These are phyloP conservation scores for Oryza rufipogon DNA, from an alignment of 176 grass and related monocot genomes.

Conservation along the genomic window DNA sequence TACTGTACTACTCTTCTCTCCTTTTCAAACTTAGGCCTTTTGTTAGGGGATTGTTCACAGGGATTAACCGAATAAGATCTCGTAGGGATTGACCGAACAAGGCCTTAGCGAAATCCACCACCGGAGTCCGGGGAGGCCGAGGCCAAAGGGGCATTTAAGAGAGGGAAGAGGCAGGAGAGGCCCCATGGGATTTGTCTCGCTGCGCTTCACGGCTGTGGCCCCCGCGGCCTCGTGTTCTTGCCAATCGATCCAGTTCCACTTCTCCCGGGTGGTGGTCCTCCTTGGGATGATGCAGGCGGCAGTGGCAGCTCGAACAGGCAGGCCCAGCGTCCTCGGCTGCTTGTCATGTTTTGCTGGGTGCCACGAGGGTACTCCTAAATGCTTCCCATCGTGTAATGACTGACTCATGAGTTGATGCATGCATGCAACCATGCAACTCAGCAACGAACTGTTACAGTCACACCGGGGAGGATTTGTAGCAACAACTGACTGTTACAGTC, in stretches of 20 bases:
- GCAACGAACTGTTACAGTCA: neutral
- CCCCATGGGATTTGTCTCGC: neutral
- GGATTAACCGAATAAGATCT: too few species aligned
- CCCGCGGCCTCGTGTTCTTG: neutral
- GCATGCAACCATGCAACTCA: neutral
- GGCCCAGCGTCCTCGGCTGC: neutral
- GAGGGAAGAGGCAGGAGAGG: neutral
- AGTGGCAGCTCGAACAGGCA: neutral
- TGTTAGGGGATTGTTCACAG: too few species aligned
- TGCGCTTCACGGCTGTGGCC: neutral
- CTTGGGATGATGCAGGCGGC: neutral
- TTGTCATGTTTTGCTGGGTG: neutral
- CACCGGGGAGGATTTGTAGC: neutral
- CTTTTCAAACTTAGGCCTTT: too few species aligned
- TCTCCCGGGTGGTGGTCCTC: neutral
- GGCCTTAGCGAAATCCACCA: too few species aligned
- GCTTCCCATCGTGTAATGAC: neutral
- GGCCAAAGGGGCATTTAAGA: neutral
- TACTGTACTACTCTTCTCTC: too few species aligned
- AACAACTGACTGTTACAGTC: too few species aligned
- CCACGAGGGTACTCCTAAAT: neutral
- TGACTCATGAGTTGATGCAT: neutral
- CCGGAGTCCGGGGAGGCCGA: too few species aligned
- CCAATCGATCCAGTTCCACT: neutral
- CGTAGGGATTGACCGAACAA: too few species aligned